Evolutionary conservation across 2,329 filamentous ascomycete species (phyloP), one percentile per base, ranked within the genome.

Genomic region (Lasiodiplodia theobromae): DNA sequence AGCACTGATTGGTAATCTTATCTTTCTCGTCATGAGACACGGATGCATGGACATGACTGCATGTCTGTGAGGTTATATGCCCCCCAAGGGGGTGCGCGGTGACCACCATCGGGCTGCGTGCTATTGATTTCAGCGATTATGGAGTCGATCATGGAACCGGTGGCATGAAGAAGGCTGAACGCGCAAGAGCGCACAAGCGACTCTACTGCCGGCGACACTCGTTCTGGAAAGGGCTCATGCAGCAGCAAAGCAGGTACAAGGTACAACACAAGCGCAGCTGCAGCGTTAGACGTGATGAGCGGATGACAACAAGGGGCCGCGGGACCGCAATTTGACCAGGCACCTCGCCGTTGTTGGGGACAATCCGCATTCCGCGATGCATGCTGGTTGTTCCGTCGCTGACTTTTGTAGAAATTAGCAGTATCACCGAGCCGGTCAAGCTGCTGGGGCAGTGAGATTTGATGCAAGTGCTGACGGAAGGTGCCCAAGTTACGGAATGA

Each of bases 231-330:
- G 25, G 60, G 44, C 44, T 51, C 60, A 47, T 64, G 60, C 60
- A 52, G 60, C 60, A 38, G 60, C 44, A 38, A 64, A 64, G 60
- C 60, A 64, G 60, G 60, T 64, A 64, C 60, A 64, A 64, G 60
- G 60, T 64, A 64, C 60, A 64, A 52, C 60, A 64, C 47, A 64
- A 64, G 60, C 60, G 60, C 60, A 52, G 18, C 47, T 64, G 60
- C 60, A 64, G 47, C 60, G 18, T 47, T 21, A 18, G 60, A 52
- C 47, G 60, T 21, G 60, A 52, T n/a, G 23, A 52, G 60, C 60
- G 44, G 52, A 64, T 52, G 44, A 64, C 25, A n/a, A 34, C 60
- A 49, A 64, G 47, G 47, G 60, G 60, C 28, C 23, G 14, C 28
- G 47, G 58, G 23, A 64, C 44, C 47, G 47, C 47, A 64, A 64